A percentile compares a stretch with the other conserved stretches of the same genome.
phyloP scores from a whole-genome alignment of 1,284 basidiomycete species.

The Malassezia furfur region DNA sequence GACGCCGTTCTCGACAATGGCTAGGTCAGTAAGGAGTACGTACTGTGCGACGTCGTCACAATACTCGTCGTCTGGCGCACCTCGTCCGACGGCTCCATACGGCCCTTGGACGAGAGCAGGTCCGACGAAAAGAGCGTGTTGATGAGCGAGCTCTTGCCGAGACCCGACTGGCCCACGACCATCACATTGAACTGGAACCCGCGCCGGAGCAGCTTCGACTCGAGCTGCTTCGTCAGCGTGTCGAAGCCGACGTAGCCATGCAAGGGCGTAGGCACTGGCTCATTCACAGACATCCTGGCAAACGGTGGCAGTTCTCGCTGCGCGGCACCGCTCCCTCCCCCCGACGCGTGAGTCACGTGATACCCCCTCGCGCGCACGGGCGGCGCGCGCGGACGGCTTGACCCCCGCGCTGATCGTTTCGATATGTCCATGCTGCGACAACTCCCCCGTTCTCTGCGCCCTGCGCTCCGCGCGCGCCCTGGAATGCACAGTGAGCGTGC shows the following conservation, averaged over 20 bases:
- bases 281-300: slow-evolving; percentile 10
- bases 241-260: slow-evolving; percentile 49
- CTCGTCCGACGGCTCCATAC: slow-evolving; percentile 73
- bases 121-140: slow-evolving; percentile 98
- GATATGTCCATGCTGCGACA: slow-evolving; percentile 2
- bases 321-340: background rate
- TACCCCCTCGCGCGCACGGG: background rate
- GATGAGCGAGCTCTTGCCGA: slow-evolving; percentile 95
- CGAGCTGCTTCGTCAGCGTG: slow-evolving; percentile 85
- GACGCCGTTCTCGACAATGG: slow-evolving; percentile 86
- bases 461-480: background rate
- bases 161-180: slow-evolving; percentile 75
- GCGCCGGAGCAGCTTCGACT: slow-evolving; percentile 96
- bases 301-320: background rate
- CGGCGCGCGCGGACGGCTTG: background rate
- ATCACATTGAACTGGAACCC: slow-evolving; percentile 88
- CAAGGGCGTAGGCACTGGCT: slow-evolving; percentile 31
- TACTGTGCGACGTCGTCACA: slow-evolving; percentile 84
- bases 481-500: background rate
- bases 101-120: slow-evolving; percentile 92
- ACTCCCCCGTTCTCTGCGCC: background rate
- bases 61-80: slow-evolving; percentile 93
- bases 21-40: slow-evolving; percentile 53
- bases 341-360: slow-evolving; percentile 10
- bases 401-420: background rate